phyloP scores from a whole-genome alignment of 257 asterid species.

The Solanum etuberosum region DNA sequence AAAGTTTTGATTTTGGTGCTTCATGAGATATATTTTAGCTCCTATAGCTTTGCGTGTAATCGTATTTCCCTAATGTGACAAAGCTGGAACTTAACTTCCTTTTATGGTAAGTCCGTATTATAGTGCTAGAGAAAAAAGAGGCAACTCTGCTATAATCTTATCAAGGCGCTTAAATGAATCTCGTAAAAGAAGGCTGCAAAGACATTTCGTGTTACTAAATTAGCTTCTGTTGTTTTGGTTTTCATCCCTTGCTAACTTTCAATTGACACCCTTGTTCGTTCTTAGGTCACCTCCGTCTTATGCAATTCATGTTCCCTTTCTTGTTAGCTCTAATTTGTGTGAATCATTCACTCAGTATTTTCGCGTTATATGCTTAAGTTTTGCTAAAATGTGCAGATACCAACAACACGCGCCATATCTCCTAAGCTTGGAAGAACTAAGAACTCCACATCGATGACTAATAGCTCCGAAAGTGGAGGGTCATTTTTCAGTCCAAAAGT shows the following conservation, averaged over 20 bases:
- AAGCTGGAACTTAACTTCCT: not conserved
- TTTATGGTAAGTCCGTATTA: not conserved
- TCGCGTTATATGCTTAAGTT: not conserved
- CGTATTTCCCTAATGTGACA: not conserved
- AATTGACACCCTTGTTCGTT: not conserved
- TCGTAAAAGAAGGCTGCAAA: not conserved
- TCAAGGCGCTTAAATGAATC: not conserved
- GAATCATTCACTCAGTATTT: not conserved
- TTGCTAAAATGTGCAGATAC: conserved; percentile 28
- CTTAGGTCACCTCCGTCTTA: not conserved
- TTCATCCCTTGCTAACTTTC: not conserved
- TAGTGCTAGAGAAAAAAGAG: not conserved
- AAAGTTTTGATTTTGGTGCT: not conserved
- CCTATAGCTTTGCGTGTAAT: not conserved
- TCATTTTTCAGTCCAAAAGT: conserved; percentile 29
- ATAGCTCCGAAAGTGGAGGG: conserved; percentile 25
- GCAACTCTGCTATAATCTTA: not conserved
- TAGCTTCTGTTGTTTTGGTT: not conserved
- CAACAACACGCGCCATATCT: conserved; percentile 71
- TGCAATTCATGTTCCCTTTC: not conserved
- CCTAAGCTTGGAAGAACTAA: conserved; percentile 82
- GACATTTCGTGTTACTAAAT: not conserved
- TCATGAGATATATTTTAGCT: not conserved
- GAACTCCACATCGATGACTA: conserved; percentile 7
- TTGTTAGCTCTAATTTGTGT: not conserved